Base-by-base conservation (phyloP, 805 yeast genomes). In the Candida silvicultrix region DNA sequence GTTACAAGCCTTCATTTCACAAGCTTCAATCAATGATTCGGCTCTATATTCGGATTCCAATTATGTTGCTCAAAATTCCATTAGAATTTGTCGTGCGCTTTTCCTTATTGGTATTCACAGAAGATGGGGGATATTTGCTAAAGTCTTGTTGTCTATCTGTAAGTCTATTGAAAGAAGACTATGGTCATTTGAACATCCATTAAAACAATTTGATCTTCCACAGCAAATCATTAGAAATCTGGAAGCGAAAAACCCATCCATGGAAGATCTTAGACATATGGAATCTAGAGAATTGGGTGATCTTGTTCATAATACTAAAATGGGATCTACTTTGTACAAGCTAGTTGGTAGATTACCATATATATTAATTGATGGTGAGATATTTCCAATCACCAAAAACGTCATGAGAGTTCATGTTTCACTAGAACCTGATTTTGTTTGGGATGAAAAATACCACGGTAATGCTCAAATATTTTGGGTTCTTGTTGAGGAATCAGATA, bases 1-100 rank as follows among this genome's bases (percentile, higher is more conserved):
- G 39, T 66, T 94, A 18, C 99, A 94, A 63, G 83, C 97, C 0
- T 95, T 75, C 62, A 85, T 94, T 28, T 89, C 97, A 0, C 80
- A 82, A 47, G 80, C 89, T 1, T 56, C 63, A 11, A 77, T 90
- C 34, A 78, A 75, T 47, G 96, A 89, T 47, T 81, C 96, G 4
- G 85, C 99, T 0, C 69, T 94, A 48, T 70, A 78, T 2, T 88
- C 97, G 0, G 99, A 94, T 64, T 74, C 87, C 42, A 85, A 88
- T 51, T 94, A 94, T 62, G 95, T 94, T 46, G 97, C 98, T 1
- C 99, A 94, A 58, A 94, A 94, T 58, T 78, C 97, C 4, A 89
- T 92, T 1, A 81, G 99, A 70, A 92, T 94, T 31, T 80, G 96
- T 53, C 78, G 98, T 22, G 97, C 99, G 0, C 70, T 95, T 42